Conservation (phyloP, 2,329 filamentous ascomycete species). For the Onygenales sp. region DNA sequence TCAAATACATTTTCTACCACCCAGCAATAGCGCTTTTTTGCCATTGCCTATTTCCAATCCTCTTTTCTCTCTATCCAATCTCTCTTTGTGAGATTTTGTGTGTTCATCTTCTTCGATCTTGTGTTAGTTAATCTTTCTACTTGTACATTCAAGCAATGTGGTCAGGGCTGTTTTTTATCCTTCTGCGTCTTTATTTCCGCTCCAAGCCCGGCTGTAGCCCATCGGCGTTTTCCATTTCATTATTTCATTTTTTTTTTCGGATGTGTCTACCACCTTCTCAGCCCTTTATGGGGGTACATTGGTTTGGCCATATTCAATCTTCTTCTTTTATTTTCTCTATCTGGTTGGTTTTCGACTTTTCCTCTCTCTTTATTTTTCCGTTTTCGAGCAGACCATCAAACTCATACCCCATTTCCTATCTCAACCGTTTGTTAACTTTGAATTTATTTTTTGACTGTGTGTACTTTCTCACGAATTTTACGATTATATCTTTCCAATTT, state of each 20-base stretch:
- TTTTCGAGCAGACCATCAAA: slow-evolving; percentile 1
- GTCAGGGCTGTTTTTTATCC: not conserved
- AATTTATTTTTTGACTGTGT: not conserved
- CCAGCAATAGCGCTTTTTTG: not conserved
- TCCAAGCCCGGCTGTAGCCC: not conserved
- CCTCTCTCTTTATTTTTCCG: slow-evolving; percentile 10
- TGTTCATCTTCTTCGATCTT: slow-evolving; percentile 6
- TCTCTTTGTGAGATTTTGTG: slow-evolving; percentile 5
- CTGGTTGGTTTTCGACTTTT: slow-evolving; percentile 8
- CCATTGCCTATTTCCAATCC: not conserved
- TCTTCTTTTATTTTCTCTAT: slow-evolving; percentile 6
- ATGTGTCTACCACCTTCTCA: not conserved
- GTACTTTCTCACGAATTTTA: not conserved
- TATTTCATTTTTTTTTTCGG: not conserved
- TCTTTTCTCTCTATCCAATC: slow-evolving; percentile 8
- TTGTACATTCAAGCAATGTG: slow-evolving; percentile 2
- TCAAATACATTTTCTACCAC: not conserved
- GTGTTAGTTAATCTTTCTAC: slow-evolving; percentile 1
- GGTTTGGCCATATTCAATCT: not conserved
- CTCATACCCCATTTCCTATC: not conserved
- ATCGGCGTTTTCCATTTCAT: slow-evolving; percentile 5
- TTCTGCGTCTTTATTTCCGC: not conserved
- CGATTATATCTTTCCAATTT: not conserved
- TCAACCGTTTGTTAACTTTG: not conserved
- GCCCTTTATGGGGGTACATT: not conserved